Conservation (phyloP, 305 asterid species). For the Withania somnifera region DNA sequence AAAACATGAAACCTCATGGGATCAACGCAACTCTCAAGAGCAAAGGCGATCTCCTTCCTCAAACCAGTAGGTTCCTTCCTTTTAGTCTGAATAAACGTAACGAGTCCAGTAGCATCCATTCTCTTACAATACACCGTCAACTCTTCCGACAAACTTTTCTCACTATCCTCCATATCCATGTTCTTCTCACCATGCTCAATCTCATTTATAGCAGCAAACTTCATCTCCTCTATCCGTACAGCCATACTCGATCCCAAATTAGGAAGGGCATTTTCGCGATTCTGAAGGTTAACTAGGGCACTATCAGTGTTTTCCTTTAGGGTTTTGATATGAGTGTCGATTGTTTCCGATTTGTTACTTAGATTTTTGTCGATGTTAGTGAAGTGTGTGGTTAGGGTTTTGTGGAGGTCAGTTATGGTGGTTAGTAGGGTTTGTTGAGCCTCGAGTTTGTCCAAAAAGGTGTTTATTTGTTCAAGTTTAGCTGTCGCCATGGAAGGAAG, state of each 20-base stretch:
- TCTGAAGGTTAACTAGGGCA: not conserved
- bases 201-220: slow-evolving; percentile 5
- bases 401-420: slow-evolving; percentile 12
- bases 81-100: slow-evolving; percentile 1
- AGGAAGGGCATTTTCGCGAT: slow-evolving; percentile 12
- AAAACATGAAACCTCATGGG: slow-evolving; percentile 16
- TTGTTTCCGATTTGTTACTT: slow-evolving; percentile 9
- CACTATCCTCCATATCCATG: too few relatives aligned
- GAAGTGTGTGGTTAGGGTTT: slow-evolving; percentile 13
- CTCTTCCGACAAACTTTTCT: not conserved
- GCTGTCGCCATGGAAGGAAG: too few relatives aligned
- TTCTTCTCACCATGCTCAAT: too few relatives aligned
- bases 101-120: slow-evolving; percentile 13
- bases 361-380: not conserved
- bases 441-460: slow-evolving; percentile 12
- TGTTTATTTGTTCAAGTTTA: not conserved
- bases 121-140: slow-evolving; percentile 7
- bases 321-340: not conserved
- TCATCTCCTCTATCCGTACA: not conserved
- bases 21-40: slow-evolving; percentile 3
- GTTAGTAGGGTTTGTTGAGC: not conserved
- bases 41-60: slow-evolving; percentile 8
- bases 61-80: slow-evolving; percentile 2
- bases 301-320: not conserved
- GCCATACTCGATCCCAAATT: not conserved